A percentile compares a stretch with the other conserved stretches of the same genome.
Conservation (phyloP, 495 filamentous ascomycete species). For the Hypoxylon cercidicola region DNA sequence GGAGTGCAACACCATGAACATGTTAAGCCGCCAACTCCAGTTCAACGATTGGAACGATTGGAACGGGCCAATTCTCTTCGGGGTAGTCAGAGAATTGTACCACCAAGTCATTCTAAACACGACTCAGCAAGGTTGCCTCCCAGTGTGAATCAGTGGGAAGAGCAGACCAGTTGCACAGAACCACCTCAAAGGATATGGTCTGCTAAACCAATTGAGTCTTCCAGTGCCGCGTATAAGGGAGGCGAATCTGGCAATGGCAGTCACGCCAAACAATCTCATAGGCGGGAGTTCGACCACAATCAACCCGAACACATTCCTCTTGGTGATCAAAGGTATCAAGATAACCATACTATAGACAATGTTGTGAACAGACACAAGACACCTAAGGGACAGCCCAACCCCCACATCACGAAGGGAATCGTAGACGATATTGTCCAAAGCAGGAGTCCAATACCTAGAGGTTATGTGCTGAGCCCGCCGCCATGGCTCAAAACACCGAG, state of each 20-base stretch:
- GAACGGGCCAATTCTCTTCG: background rate
- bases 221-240: background rate
- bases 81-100: background rate
- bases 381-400: background rate
- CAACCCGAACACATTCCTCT: background rate
- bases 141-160: background rate
- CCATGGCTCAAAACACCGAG: slow-evolving; percentile 47
- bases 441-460: slow-evolving; percentile 33
- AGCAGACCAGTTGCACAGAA: background rate
- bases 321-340: background rate
- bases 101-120: slow-evolving; percentile 1
- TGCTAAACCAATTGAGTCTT: background rate
- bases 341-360: background rate
- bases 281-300: background rate
- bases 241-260: background rate
- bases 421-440: background rate
- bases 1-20: background rate
- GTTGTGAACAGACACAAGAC: background rate
- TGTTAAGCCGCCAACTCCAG: background rate
- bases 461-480: slow-evolving; percentile 49
- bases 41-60: background rate
- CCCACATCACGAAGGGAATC: background rate
- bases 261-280: slow-evolving; percentile 1
- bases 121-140: background rate
- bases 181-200: background rate